Evolutionary conservation across 768 basidiomycete genomes (phyloP), one percentile per base, ranked within the genome.

Genomic region (Lactifluus hygrophoroides): DNA sequence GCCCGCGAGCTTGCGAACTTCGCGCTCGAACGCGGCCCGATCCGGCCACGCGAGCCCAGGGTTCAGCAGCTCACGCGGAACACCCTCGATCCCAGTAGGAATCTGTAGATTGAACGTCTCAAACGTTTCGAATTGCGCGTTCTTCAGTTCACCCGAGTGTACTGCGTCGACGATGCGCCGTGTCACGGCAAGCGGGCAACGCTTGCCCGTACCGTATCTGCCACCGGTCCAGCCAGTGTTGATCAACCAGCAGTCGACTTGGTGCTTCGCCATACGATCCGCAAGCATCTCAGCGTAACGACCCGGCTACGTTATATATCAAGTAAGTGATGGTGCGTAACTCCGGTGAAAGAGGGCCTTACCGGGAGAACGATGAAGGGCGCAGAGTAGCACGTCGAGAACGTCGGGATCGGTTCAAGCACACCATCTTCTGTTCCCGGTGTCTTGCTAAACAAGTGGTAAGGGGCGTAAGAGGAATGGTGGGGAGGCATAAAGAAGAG

Each of bases 401-500:
- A 99, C 42, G 96, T 98, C 23, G 96, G 96, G 63, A 95, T 94
- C 58, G 96, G 96, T 72, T 99, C 96, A 45, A 96, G 80, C 28
- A 99, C 90, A 69, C 95, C 95, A 68, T 97, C 95, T 70, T 98
- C 95, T 3, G 95, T 98, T 55, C 94, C 94, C n/a, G 94, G 94
- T 1, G 94, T 98, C 81, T 98, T 98, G 65, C 86, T 87, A 48
- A 48, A 38, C n/a, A 35, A 19, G 19, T 16, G 46, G 28, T 4
- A 38, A 66, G 51, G 19, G 19, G 16, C 13, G 47, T 57, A 10
- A 54, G 46, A 27, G 30, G 16, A 21, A 43, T 5, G 21, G 23
- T 43, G 13, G 10, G 23, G 13, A 5, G 42, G n/a, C 6, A n/a
- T 19, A 21, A 8, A n/a, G 19, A 17, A 44, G 30, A 16, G 27